Percentiles rank a stretch among this genome's conserved stretches.
These are phyloP conservation scores for Trypethelium eluteriae DNA, from an alignment of 495 filamentous ascomycete genomes.

Conservation along the genomic window DNA sequence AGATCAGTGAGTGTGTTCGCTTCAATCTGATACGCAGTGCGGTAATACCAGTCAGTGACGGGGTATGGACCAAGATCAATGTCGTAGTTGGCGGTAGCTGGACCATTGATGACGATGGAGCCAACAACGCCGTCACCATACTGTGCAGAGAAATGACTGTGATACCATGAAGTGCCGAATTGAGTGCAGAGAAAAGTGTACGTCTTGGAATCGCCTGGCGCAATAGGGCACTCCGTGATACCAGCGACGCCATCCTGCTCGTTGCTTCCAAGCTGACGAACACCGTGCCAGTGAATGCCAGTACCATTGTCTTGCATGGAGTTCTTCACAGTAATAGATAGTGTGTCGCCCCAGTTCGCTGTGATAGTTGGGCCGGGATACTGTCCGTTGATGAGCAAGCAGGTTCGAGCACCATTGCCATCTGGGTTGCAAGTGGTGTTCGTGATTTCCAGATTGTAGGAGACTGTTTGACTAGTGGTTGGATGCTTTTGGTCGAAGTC, in stretches of 20 bases:
- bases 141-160: slow-evolving; percentile 33
- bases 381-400: slow-evolving; percentile 27
- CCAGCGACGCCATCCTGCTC: slow-evolving; percentile 33
- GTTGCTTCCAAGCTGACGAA: slow-evolving; percentile 31
- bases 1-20: slow-evolving; percentile 13
- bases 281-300: slow-evolving; percentile 37
- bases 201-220: slow-evolving; percentile 30
- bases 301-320: slow-evolving; percentile 34
- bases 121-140: slow-evolving; percentile 37
- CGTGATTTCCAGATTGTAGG: slow-evolving; percentile 25
- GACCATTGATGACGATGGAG: slow-evolving; percentile 34
- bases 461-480: slow-evolving; percentile 21
- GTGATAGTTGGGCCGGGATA: slow-evolving; percentile 26
- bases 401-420: slow-evolving; percentile 17
- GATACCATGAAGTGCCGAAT: slow-evolving; percentile 38
- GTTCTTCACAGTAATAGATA: slow-evolving; percentile 33
- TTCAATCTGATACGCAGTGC: slow-evolving; percentile 23
- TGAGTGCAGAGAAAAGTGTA: slow-evolving; percentile 37
- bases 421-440: slow-evolving; percentile 29
- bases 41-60: slow-evolving; percentile 37
- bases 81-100: slow-evolving; percentile 36
- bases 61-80: slow-evolving; percentile 33
- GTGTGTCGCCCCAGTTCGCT: slow-evolving; percentile 34
- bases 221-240: slow-evolving; percentile 37
- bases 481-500: slow-evolving; percentile 28